phyloP scores from a whole-genome alignment of 202 grass and related monocot species.

The Carex arenaria region DNA sequence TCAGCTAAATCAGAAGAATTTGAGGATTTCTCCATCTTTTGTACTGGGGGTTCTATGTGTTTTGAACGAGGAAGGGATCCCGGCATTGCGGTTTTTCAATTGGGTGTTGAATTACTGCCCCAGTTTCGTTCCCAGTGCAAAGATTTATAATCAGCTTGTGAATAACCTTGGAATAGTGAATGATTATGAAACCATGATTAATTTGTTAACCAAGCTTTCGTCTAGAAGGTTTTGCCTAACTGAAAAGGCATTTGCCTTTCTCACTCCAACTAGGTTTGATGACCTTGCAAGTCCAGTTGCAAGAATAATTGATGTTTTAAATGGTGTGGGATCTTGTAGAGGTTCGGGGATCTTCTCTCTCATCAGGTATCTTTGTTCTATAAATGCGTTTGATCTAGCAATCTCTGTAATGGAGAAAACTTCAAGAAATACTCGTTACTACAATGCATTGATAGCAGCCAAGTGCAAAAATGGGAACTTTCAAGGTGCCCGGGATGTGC shows the following conservation, averaged over 20 bases:
- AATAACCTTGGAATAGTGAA: constrained; percentile 50
- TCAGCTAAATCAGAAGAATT: constrained; percentile 38
- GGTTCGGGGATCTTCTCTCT: constrained; percentile 69
- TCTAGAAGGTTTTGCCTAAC: constrained; percentile 33
- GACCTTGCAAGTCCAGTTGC: constrained; percentile 2
- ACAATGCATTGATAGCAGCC: constrained; percentile 55
- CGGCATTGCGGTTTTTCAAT: constrained; percentile 48
- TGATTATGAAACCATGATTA: constrained; percentile 52
- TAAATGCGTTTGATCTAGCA: constrained; percentile 56
- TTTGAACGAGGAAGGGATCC: constrained; percentile 37
- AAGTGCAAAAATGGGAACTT: constrained; percentile 61
- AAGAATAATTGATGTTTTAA: constrained; percentile 22
- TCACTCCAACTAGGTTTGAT: constrained; percentile 11
- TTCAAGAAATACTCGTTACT: constrained; percentile 40
- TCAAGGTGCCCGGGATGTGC: constrained; percentile 50
- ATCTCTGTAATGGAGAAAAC: constrained; percentile 53
- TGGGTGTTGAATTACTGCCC: constrained; percentile 40
- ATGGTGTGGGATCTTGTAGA: constrained; percentile 37
- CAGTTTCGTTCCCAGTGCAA: constrained; percentile 33
- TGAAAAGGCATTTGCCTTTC: constrained; percentile 60
- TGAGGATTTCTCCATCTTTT: constrained; percentile 31
- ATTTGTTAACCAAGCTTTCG: constrained; percentile 41
- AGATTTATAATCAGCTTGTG: constrained; percentile 59
- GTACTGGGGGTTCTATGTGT: constrained; percentile 31
- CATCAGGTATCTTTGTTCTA: constrained; percentile 48